Base-by-base conservation (phyloP, 1,284 basidiomycete genomes). In the Boletus smithii region DNA sequence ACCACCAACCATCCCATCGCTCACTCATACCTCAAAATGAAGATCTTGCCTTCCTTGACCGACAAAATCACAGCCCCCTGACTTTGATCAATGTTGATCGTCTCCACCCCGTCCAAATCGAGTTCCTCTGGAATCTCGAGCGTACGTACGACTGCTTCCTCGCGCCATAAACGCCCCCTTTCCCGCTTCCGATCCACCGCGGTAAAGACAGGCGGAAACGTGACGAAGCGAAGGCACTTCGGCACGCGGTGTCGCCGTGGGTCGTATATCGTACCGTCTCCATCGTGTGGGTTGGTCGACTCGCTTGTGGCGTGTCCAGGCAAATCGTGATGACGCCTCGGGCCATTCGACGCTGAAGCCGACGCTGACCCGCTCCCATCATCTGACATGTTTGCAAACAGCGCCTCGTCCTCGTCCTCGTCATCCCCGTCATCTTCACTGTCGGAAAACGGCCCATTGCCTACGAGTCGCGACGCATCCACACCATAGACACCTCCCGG, bases 51-150 rank as follows among this genome's bases (percentile, higher is more conserved):
- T n/a, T 76, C 72, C 65, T 71, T 76, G 49, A 83, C 79, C 17
- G 79, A 81, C 48, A 87, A 64, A 48, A 86, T 84, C 41, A 87
- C 74, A n/a, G 82, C 79, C 1, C 84, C 85, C 59, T 87, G 85
- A 35, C 74, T 76, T 69, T 87, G 85, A 61, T 87, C 85, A 42
- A 87, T 80, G 59, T 85, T 86, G 54, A 87, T 82, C 54, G 83
- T 86, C 68, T 86, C 84, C 24, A 86, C 82, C 35, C 61, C 62
- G 43, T 80, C 74, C 52, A 87, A 61, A 56, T 85, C 77, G 46
- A 87, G 64, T 53, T 83, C 85, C 0, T 73, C 71, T 2, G 84
- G 85, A 7, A 80, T 74, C 51, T 79, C 76, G 26, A 87, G 66
- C 44, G 82, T 86, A 50, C 74, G 66, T 42, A 83, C 81, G 35